Percentiles rank a stretch among this genome's conserved stretches.
Evolutionary conservation across 495 filamentous ascomycete species (phyloP).

Genomic region (Aspergillus bertholletiae): DNA sequence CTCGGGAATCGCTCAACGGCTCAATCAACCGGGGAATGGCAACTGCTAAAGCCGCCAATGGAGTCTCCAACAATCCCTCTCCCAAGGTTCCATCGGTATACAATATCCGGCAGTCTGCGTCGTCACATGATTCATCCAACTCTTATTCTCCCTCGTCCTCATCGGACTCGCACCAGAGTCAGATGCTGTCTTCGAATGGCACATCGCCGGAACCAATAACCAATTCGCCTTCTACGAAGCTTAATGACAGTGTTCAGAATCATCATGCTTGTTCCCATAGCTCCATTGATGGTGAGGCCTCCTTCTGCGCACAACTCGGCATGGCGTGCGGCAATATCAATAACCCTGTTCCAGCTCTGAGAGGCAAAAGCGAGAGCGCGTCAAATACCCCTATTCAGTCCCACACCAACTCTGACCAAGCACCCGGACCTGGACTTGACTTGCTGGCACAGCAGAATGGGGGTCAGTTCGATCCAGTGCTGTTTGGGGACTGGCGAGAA

Average conservation of each 20-base stretch:
- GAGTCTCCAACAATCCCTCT: not conserved
- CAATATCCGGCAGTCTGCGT: conserved; percentile 25
- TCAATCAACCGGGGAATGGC: conserved; percentile 5
- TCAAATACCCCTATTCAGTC: conserved; percentile 23
- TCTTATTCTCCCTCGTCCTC: conserved; percentile 55
- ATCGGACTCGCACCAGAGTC: conserved; percentile 58
- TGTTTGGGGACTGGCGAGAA: conserved; percentile 93
- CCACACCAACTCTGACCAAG: conserved; percentile 18
- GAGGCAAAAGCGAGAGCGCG: conserved; percentile 28
- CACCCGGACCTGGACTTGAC: conserved; percentile 55
- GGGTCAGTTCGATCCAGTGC: conserved; percentile 83
- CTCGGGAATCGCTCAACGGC: conserved; percentile 20
- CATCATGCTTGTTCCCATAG: conserved; percentile 20
- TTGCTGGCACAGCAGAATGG: conserved; percentile 82
- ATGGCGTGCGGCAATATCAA: conserved; percentile 70
- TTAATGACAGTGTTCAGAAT: conserved; percentile 40
- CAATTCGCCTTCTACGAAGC: conserved; percentile 55
- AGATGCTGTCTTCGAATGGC: conserved; percentile 74
- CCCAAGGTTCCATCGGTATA: conserved; percentile 13
- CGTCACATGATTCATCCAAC: conserved; percentile 40
- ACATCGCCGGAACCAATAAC: conserved; percentile 68
- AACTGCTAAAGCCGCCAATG: not conserved
- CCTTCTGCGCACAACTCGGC: conserved; percentile 67
- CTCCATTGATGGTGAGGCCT: conserved; percentile 52
- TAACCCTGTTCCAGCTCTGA: conserved; percentile 58